A percentile compares a stretch with the other conserved stretches of the same genome.
These are phyloP conservation scores for Agroathelia rolfsii DNA, from an alignment of 1,284 basidiomycete species.

Conservation along the genomic window DNA sequence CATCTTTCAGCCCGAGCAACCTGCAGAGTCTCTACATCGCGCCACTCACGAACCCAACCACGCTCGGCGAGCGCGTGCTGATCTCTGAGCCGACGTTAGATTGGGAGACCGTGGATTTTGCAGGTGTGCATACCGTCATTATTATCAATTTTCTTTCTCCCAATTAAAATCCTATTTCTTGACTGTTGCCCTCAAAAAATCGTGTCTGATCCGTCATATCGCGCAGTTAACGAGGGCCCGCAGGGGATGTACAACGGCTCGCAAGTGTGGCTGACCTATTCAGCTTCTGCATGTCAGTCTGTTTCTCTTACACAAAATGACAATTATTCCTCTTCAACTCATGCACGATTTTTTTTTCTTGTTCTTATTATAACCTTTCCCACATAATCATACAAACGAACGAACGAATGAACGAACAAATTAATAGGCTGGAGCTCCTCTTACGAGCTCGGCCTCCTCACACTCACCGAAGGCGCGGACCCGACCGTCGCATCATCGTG, in stretches of 20 bases:
- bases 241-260: constrained; percentile 23
- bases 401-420: not conserved
- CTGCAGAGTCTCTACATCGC: constrained; percentile 13
- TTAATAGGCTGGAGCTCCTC: constrained; percentile 11
- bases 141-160: not conserved
- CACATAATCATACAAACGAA: constrained; percentile 8
- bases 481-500: constrained; percentile 13
- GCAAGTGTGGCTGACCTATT: constrained; percentile 24
- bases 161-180: not conserved
- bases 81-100: constrained; percentile 10
- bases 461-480: constrained; percentile 11
- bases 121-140: not conserved
- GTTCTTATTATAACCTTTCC: constrained; percentile 14
- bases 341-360: constrained; percentile 14
- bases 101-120: constrained; percentile 11
- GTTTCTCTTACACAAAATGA: constrained; percentile 10
- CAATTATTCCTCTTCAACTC: not conserved
- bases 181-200: constrained; percentile 12
- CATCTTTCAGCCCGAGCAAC: constrained; percentile 9
- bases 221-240: constrained; percentile 29
- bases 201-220: too few species aligned
- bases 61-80: constrained; percentile 9
- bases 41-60: constrained; percentile 11
- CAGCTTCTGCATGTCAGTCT: constrained; percentile 22
- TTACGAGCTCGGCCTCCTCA: constrained; percentile 15